phyloP scores from a whole-genome alignment of 2,329 filamentous ascomycete species.

The Pestalotiopsis sp. region DNA sequence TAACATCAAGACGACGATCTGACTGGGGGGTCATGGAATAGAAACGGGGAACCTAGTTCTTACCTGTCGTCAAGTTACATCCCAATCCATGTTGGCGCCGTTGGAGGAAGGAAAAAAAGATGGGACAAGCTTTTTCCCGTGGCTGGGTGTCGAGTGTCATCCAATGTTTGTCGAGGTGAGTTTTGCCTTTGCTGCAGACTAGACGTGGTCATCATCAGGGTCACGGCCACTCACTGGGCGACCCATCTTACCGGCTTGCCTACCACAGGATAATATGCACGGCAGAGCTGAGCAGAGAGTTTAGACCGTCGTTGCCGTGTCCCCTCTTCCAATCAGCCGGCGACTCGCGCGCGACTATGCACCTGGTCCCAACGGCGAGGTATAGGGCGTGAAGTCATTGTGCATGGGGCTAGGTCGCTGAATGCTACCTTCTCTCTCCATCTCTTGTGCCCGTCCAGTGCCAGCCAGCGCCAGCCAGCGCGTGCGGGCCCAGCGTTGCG shows the following conservation, averaged over 20 bases:
- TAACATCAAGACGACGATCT: background rate
- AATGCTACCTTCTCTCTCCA: background rate
- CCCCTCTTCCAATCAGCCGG: background rate
- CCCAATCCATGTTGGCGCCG: constrained; percentile 4
- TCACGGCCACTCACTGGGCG: background rate
- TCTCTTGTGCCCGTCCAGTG: background rate
- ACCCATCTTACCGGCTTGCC: background rate
- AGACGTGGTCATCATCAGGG: background rate
- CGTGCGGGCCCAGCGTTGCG: background rate
- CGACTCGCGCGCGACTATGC: background rate
- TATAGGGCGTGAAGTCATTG: background rate
- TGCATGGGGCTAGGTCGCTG: background rate
- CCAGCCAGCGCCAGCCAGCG: background rate
- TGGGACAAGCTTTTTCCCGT: constrained; percentile 5
- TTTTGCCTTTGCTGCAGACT: background rate
- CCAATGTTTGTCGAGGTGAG: background rate
- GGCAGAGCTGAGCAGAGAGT: background rate
- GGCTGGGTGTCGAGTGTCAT: constrained; percentile 4
- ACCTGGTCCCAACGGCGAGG: background rate
- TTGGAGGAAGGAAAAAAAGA: background rate
- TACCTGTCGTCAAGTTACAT: background rate
- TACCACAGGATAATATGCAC: background rate
- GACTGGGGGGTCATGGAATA: background rate
- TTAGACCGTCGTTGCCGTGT: background rate
- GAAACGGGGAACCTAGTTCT: background rate